These are phyloP conservation scores for Bassia scoparia DNA, from an alignment of 148 eudicot species.

Conservation along the genomic window DNA sequence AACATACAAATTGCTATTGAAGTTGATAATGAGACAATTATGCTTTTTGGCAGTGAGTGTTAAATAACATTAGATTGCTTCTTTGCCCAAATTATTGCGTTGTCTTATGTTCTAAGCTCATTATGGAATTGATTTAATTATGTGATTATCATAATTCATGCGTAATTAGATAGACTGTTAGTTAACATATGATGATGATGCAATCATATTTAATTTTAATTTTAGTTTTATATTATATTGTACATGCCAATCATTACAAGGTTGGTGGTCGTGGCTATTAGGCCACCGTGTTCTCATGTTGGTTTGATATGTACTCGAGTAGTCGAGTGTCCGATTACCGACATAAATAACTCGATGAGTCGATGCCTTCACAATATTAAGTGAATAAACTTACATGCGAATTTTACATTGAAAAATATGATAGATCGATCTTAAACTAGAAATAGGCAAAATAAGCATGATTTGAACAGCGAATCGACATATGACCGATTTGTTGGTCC, in stretches of 20 bases:
- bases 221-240: too few species aligned
- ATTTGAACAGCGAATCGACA: too few species aligned
- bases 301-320: neutral
- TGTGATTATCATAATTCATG: neutral
- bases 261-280: slow-evolving; percentile 19
- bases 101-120: slow-evolving; percentile 18
- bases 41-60: slow-evolving; percentile 1
- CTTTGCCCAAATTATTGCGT: neutral
- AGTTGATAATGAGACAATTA: slow-evolving; percentile 15
- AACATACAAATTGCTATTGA: slow-evolving; percentile 21
- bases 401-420: too few species aligned
- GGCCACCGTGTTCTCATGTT: slow-evolving; percentile 8
- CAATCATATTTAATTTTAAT: neutral
- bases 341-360: too few species aligned
- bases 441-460: too few species aligned
- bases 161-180: neutral
- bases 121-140: neutral
- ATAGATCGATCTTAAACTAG: too few species aligned
- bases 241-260: slow-evolving; percentile 13
- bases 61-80: neutral
- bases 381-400: too few species aligned
- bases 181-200: neutral
- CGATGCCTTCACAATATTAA: too few species aligned
- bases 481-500: too few species aligned
- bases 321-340: neutral